Conservation (phyloP, 2,329 filamentous ascomycete genomes). For the Pezicula carpinea region DNA sequence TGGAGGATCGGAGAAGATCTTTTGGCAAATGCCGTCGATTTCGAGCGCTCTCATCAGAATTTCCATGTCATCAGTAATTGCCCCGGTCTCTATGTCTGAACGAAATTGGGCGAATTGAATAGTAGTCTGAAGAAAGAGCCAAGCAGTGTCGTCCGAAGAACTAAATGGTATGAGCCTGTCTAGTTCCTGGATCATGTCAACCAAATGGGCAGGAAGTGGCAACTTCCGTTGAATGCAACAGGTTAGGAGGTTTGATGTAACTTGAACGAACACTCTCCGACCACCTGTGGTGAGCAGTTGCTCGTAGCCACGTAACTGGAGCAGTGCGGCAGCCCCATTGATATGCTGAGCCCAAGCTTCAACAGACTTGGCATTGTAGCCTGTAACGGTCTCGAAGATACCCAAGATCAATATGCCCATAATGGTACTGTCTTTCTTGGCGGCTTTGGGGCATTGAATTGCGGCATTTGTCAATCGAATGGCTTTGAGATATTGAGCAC, state of each 20-base stretch:
- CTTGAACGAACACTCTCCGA: slow-evolving; percentile 48
- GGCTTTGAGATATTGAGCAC: slow-evolving; percentile 46
- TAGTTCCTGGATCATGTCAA: slow-evolving; percentile 29
- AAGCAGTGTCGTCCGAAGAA: slow-evolving; percentile 31
- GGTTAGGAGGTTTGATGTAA: slow-evolving; percentile 46
- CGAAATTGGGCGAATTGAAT: slow-evolving; percentile 19
- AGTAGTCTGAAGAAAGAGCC: slow-evolving; percentile 39
- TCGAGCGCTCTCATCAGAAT: slow-evolving; percentile 18
- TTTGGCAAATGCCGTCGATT: slow-evolving; percentile 17
- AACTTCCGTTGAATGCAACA: slow-evolving; percentile 45
- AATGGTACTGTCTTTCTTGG: slow-evolving; percentile 49
- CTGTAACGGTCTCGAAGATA: slow-evolving; percentile 50
- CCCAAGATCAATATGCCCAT: slow-evolving; percentile 49
- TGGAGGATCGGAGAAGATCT: slow-evolving; percentile 9
- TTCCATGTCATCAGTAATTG: slow-evolving; percentile 28
- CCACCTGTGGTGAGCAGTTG: slow-evolving; percentile 43
- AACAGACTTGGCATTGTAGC: slow-evolving; percentile 40
- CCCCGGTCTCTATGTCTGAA: slow-evolving; percentile 10
- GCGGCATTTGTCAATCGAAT: slow-evolving; percentile 46
- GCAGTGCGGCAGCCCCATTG: slow-evolving; percentile 46
- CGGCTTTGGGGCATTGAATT: slow-evolving; percentile 39
- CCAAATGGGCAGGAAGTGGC: slow-evolving; percentile 43
- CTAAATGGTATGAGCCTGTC: background rate
- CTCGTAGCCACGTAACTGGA: slow-evolving; percentile 42
- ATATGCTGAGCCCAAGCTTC: slow-evolving; percentile 49